These are phyloP conservation scores for Rosa multiflora DNA, from an alignment of 306 rosid genomes.

Conservation along the genomic window DNA sequence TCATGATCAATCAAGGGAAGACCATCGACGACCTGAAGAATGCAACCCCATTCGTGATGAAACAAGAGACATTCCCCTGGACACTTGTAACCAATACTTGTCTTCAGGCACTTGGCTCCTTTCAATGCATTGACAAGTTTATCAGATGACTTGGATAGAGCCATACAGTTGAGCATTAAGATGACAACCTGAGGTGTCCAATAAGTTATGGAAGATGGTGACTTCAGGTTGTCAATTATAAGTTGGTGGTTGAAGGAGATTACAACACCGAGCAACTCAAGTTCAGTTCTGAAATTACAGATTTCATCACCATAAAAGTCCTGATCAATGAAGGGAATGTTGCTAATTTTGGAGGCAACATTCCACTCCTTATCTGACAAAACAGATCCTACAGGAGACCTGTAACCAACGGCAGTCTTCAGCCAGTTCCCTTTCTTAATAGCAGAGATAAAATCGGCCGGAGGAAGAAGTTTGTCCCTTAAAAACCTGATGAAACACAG, in stretches of 20 bases:
- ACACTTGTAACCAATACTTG: conserved; percentile 48
- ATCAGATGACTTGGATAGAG: background rate
- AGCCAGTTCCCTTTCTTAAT: conserved; percentile 52
- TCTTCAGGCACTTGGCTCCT: conserved; percentile 48
- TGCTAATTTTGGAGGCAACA: conserved; percentile 52
- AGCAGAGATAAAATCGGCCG: conserved; percentile 37
- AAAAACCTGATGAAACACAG: conserved; percentile 53
- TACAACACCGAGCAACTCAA: conserved; percentile 59
- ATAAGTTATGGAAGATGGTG: conserved; percentile 36
- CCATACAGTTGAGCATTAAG: conserved; percentile 44
- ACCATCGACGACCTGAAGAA: conserved; percentile 50
- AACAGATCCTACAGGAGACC: conserved; percentile 62
- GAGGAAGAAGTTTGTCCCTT: conserved; percentile 26
- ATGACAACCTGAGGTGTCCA: conserved; percentile 48
- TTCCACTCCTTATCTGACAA: conserved; percentile 48
- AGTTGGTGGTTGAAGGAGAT: conserved; percentile 42
- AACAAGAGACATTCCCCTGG: conserved; percentile 51
- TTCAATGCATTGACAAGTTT: conserved; percentile 30
- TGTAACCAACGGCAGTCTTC: conserved; percentile 49
- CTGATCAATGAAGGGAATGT: conserved; percentile 61
- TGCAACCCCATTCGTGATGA: conserved; percentile 61
- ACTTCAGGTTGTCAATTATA: conserved; percentile 47
- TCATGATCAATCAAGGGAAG: conserved; percentile 49
- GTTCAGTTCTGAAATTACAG: conserved; percentile 40
- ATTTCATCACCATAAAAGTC: conserved; percentile 53